Evolutionary conservation across 1,284 basidiomycete genomes (phyloP).

Genomic region (Puccinia triticina): DNA sequence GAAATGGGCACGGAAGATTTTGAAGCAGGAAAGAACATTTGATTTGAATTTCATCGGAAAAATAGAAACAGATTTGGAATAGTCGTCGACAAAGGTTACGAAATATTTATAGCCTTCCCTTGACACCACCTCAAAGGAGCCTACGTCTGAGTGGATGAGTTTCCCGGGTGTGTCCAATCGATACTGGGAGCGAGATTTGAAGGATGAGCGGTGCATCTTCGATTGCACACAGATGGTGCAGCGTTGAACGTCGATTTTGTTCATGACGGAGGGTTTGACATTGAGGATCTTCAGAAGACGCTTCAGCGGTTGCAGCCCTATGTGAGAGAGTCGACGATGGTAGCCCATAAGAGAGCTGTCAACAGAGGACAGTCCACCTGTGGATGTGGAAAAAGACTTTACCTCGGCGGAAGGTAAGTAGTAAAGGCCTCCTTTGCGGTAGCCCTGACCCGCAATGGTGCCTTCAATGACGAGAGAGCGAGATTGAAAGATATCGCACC

Average conservation of each 20-base stretch:
- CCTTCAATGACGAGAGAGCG: too few species aligned
- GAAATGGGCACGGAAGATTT: conserved; percentile 56
- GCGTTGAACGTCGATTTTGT: background rate
- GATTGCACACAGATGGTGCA: conserved; percentile 2
- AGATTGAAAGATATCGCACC: too few species aligned
- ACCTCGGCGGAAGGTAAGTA: too few species aligned
- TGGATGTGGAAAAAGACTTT: too few species aligned
- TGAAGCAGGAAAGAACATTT: background rate
- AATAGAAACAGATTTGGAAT: background rate
- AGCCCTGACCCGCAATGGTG: too few species aligned
- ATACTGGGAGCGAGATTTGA: background rate
- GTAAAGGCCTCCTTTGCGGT: too few species aligned
- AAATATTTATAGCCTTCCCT: background rate
- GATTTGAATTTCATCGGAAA: conserved; percentile 5
- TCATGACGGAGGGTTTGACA: background rate
- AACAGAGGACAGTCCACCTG: too few species aligned
- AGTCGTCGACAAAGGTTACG: background rate
- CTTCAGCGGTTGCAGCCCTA: conserved; percentile 11
- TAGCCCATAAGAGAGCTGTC: background rate
- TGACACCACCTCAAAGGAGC: background rate
- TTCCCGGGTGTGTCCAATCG: background rate
- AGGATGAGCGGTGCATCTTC: background rate
- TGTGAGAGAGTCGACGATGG: background rate
- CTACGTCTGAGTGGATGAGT: background rate
- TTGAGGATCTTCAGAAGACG: background rate